phyloP scores from a whole-genome alignment of 306 rosid species.

The Sindora glabra region DNA sequence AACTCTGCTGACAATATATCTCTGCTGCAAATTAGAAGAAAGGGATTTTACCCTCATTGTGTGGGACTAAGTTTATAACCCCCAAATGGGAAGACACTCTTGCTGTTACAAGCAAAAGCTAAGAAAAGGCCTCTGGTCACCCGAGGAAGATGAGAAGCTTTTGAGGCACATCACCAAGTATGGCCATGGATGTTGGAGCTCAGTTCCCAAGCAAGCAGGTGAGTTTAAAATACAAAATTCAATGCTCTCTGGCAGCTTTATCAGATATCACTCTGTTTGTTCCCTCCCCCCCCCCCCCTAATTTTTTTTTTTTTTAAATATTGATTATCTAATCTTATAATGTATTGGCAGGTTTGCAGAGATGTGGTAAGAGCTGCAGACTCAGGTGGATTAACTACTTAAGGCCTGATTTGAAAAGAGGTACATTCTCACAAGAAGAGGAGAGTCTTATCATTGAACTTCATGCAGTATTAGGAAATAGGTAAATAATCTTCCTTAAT shows the following conservation, averaged over 20 bases:
- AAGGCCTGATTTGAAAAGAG: conserved; percentile 64
- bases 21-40: conserved; percentile 17
- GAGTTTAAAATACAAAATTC: too few relatives aligned
- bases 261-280: too few relatives aligned
- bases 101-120: conserved; percentile 61
- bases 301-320: too few relatives aligned
- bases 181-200: conserved; percentile 64
- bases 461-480: conserved; percentile 48
- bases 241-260: background rate
- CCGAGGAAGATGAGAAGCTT: conserved; percentile 61
- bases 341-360: conserved; percentile 42
- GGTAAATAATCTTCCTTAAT: conserved; percentile 23
- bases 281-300: too few relatives aligned
- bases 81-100: conserved; percentile 64
- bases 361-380: conserved; percentile 65
- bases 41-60: conserved; percentile 12
- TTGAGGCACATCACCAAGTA: conserved; percentile 35
- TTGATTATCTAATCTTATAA: too few relatives aligned
- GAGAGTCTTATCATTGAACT: conserved; percentile 48
- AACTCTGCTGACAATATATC: conserved; percentile 26
- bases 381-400: conserved; percentile 59
- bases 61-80: background rate
- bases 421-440: conserved; percentile 50
- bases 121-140: conserved; percentile 59
- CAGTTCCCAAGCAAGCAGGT: conserved; percentile 68